Base-by-base conservation (phyloP, 2,329 filamentous ascomycete genomes). In the Colletotrichum sp. region DNA sequence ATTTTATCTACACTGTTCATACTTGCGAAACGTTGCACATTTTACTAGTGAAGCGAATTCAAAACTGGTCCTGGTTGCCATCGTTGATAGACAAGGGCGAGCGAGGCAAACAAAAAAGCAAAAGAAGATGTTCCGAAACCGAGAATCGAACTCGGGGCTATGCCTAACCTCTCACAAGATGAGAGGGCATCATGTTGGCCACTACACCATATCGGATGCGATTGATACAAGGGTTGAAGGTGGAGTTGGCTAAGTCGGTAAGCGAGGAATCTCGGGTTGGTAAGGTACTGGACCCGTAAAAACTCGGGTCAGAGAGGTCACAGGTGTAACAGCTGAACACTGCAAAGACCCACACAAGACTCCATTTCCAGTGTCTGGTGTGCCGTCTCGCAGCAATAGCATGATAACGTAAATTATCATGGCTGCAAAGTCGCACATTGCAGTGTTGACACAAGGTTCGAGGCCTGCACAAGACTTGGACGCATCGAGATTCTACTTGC, bases 151-250 rank as follows among this genome's bases (percentile, higher is more conserved):
- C 68, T 71, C 60, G 60, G 67, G 72, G 67, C 72, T 74, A 74
- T 71, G 67, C 67, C 72, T 66, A 74, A 74, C 72, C 60, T 74
- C 43, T 74, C 60, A 55, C 3, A 15, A 7, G 15, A 59, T 74
- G 72, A 70, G 72, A 74, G 67, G 67, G 72, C 72, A 74, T 74
- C 67, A 74, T 74, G 67, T 74, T 74, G 72, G 72, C 72, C 72
- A 71, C 72, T 71, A 74, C 72, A 74, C 72, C 72, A 74, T 70
- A 74, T 71, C 65, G 71, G 71, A 68, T 34, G 1, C 15, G 8
- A 1, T n/a, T 64, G 26, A 5, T 32, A 4, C 6, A 15, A 39
- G 6, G 9, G 0, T 2, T 2, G 4, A 16, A n/a, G 28, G n/a
- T 36, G 59, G 39, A 34, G 28, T 36, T 32, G n/a, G 2, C 26